Conservation (phyloP, 768 basidiomycete genomes). For the Rhodotorula sphaerocarpa region DNA sequence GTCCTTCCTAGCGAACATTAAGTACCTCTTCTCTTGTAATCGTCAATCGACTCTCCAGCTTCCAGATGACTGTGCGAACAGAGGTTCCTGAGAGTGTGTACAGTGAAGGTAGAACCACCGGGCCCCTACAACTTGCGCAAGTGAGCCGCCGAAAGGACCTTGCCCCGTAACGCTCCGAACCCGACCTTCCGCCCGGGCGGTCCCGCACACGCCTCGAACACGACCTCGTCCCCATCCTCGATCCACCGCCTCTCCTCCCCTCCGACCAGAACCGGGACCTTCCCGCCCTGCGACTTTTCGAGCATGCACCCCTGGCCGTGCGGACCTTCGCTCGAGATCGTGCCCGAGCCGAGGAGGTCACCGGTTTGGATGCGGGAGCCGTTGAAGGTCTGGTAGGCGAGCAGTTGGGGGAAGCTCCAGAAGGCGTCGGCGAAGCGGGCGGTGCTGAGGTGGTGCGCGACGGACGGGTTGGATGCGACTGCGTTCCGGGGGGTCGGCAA, state of each 20-base stretch:
- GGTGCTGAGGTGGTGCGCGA: conserved; percentile 11
- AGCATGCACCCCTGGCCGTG: conserved; percentile 21
- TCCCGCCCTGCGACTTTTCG: conserved; percentile 29
- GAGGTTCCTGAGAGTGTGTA: too few species aligned
- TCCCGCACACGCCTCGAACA: conserved; percentile 17
- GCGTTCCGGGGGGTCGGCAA: background rate
- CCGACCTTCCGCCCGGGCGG: conserved; percentile 21
- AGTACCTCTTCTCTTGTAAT: too few species aligned
- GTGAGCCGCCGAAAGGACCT: conserved; percentile 20
- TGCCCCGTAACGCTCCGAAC: conserved; percentile 29
- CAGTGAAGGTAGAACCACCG: too few species aligned
- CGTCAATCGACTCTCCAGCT: too few species aligned
- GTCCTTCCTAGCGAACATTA: too few species aligned
- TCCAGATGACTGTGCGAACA: too few species aligned
- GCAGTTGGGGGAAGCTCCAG: conserved; percentile 35
- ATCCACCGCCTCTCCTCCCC: conserved; percentile 18
- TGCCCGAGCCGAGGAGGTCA: conserved; percentile 38
- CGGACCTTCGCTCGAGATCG: conserved; percentile 25
- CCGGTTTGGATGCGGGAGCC: conserved; percentile 29
- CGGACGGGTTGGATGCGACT: background rate
- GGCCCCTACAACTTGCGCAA: background rate
- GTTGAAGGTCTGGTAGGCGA: conserved; percentile 33
- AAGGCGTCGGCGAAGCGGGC: conserved; percentile 15
- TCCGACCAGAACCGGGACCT: conserved; percentile 10
- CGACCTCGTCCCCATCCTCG: conserved; percentile 33